Evolutionary conservation across 192 early-diverging fungal genomes (phyloP).

Genomic region (Piromyces finnis): DNA sequence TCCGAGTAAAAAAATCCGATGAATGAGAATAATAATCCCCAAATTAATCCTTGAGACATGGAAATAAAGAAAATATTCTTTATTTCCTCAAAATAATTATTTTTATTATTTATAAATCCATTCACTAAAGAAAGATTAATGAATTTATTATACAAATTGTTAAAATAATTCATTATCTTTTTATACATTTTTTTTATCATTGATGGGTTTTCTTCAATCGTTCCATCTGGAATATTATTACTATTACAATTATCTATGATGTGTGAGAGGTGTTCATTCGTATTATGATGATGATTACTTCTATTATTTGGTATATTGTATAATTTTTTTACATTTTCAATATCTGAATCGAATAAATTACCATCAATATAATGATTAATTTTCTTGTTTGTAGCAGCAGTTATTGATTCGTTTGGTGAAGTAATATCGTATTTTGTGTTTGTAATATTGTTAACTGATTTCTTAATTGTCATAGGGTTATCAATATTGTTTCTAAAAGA

Average conservation of each 20-base stretch:
- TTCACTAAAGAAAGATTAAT: not conserved
- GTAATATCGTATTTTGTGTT: not conserved
- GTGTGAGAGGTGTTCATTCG: not conserved
- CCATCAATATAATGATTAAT: not conserved
- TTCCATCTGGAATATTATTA: not conserved
- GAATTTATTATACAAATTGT: not conserved
- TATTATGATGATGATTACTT: not conserved
- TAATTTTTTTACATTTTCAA: not conserved
- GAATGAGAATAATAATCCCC: not conserved
- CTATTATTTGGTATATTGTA: not conserved
- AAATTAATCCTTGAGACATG: not conserved
- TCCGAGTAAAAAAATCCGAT: not conserved
- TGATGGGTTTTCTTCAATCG: no score
- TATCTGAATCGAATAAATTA: not conserved
- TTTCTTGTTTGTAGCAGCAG: not conserved
- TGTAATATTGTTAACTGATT: no score
- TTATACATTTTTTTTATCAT: not conserved
- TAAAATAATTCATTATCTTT: not conserved
- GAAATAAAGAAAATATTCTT: not conserved
- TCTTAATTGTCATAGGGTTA: no score
- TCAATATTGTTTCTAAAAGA: no score
- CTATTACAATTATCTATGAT: not conserved
- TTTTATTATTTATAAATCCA: not conserved
- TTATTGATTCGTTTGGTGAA: not conserved
- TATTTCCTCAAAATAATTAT: not conserved